Evolutionary conservation across 495 filamentous ascomycete genomes (phyloP), one percentile per base, ranked within the genome.

Genomic region (Penicillium crystallinum): DNA sequence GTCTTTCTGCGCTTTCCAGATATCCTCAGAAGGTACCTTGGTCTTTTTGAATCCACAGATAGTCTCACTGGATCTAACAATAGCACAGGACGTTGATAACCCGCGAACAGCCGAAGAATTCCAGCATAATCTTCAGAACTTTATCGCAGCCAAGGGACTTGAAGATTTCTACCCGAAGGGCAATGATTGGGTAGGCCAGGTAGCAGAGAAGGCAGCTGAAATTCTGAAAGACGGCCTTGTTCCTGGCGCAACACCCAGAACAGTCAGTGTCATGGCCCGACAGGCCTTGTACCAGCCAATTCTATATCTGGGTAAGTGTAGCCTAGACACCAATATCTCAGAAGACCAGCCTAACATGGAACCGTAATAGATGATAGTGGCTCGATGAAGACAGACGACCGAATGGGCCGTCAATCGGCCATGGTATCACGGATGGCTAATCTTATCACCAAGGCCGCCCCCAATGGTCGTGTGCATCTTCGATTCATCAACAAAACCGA

Each of bases 251-350:
- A 23, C 44, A 25, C 31, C 44, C 18, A 5, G 11, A 19, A 46
- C 23, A 12, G 31, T 46, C 6, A 23, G 19, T 9, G 35, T 46
- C 3, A 46, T 46, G 44, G 8, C 44, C 6, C 44, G 31, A 0
- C 44, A 35, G 6, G 44, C 30, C 4, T 25, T 46, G 19, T 46
- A 46, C 31, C 44, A 46, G 44, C 44, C 44, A n/a, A 17, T 46
- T 14, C 1, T 46, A 0, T 46, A 46, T 3, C 35, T 30, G 12
- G 44, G 44, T 46, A 25, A 17, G 31, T 36, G 33, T n/a, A 21
- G 35, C 6, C 11, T 35, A 1, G 11, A 6, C 3, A n/a, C 12
- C 12, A n/a, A 17, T 1, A n/a, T n/a, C n/a, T n/a, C 1, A n/a
- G 35, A 9, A 6, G 11, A 4, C 12, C 31, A 29, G 11, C 0